Base-by-base conservation (phyloP, 2,329 filamentous ascomycete genomes). In the Beauveria bassiana region DNA sequence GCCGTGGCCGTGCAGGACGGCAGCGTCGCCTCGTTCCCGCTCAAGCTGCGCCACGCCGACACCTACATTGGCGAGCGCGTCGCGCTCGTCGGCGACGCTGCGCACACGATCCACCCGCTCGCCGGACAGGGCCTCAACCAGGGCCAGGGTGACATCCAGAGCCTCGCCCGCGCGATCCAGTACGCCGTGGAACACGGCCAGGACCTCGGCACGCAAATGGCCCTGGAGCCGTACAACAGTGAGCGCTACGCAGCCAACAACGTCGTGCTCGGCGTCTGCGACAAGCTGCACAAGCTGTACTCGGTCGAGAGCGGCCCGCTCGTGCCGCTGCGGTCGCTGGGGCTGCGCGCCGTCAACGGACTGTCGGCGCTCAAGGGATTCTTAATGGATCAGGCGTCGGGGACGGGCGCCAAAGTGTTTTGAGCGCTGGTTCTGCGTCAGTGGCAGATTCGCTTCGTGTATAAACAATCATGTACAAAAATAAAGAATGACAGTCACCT, bases 81-180 rank as follows among this genome's bases (percentile, higher is more conserved):
- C 9, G 95, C 93, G 1, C 83, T 99, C 1, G 86, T 99, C 42
- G 95, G 95, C 64, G 95, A 99, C 66, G 95, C 95, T 1, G 95
- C 95, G 8, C 95, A 99, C 73, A 96, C 93, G 1, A 87, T 96
- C 66, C 95, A 99, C 73, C 95, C 95, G 0, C 86, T 99, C 4
- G 95, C 91, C 1, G 95, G 95, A 1, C 95, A 98, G 74, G 95
- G 95, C 1, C 80, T 99, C 16, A 99, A 99, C 71, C 89, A 96
- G 68, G 95, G 95, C 1, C 88, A 98, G 65, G 92, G 86, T 20
- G 95, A 99, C 71, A 89, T 95, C 0, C 87, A 91, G 68, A 88
- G 89, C 59, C 83, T 99, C 0, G 86, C 87, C 7, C 82, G 81
- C 64, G 86, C 86, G 0, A 89, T 99, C 56, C 85, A 86, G 63